Base-by-base conservation (phyloP, 768 basidiomycete species). In the Lepiota subincarnata region DNA sequence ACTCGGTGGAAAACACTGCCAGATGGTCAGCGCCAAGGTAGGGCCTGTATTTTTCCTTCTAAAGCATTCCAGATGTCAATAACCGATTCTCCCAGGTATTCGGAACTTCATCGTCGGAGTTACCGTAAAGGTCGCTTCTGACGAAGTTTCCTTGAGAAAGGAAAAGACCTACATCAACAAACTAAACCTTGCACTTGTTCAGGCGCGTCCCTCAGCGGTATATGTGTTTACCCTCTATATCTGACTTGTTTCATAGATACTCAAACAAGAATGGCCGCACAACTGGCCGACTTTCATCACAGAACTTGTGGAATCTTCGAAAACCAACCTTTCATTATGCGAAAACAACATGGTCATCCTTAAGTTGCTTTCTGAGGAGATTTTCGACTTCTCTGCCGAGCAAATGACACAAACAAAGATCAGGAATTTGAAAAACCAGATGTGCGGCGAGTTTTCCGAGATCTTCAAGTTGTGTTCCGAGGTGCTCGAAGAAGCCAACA, bases 311-410 rank as follows among this genome's bases (percentile, higher is more conserved):
- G 88, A 94, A 61, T 97, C 96, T 6, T 98, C 96, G 40, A 96
- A 96, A 70, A 92, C 92, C 39, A 98, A 94, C 66, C 82, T 98
- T 37, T 86, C 91, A 1, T 81, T 98, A 26, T 98, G 97, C 79
- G 97, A 99, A 74, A 99, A 99, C 80, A 99, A 99, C 74, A 99
- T 99, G 97, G 82, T 93, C 69, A 98, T 99, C 67, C 79, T 98
- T 61, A 91, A 92, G 65, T 79, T 99, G 11, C 80, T 98, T n/a
- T 96, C 93, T 0, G 97, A 99, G 66, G 97, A 99, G 69, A 92
- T 99, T 55, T 99, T 99, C 65, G 97, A 99, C 69, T 99, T 88
- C 70, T 97, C 94, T 3, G 93, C 97, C 2, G 97, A 99, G 62
- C 92, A 96, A 70, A 89, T 99, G 93, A 98, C 95, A 0, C 94